These are phyloP conservation scores for Chaetomium fimeti DNA, from an alignment of 495 filamentous ascomycete species.

Conservation along the genomic window DNA sequence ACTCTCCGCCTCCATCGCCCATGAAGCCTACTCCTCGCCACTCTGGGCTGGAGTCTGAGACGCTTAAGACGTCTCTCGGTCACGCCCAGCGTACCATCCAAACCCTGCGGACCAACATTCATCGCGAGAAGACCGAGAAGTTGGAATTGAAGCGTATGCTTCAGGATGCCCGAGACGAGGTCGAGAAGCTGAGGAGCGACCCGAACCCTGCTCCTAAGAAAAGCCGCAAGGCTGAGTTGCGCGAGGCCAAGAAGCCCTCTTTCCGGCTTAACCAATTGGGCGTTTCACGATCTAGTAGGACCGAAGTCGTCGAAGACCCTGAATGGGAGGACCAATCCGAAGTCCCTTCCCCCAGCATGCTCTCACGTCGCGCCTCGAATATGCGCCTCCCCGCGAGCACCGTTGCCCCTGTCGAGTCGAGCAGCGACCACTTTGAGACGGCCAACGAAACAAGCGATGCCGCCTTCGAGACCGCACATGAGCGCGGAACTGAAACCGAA, in stretches of 20 bases:
- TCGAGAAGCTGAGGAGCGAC: conserved; percentile 73
- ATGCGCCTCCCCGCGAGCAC: conserved; percentile 18
- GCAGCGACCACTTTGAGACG: conserved; percentile 73
- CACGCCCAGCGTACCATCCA: conserved; percentile 97
- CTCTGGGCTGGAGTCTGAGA: conserved; percentile 87
- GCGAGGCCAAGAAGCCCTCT: conserved; percentile 71
- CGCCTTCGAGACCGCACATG: conserved; percentile 82
- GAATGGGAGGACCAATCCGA: conserved; percentile 85
- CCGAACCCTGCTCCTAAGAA: conserved; percentile 54
- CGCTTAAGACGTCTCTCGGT: conserved; percentile 84
- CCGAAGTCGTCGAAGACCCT: conserved; percentile 70
- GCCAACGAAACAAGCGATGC: conserved; percentile 82
- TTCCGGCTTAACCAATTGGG: conserved; percentile 71
- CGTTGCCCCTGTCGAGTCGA: conserved; percentile 35
- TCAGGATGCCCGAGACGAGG: conserved; percentile 90
- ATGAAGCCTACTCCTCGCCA: conserved; percentile 89
- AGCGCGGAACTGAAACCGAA: conserved; percentile 82
- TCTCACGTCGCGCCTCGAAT: conserved; percentile 19
- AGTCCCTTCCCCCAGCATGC: conserved; percentile 32
- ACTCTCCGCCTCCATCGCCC: conserved; percentile 86
- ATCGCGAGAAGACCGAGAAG: conserved; percentile 97
- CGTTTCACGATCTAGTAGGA: conserved; percentile 67
- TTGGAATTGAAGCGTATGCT: conserved; percentile 92
- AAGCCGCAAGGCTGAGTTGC: conserved; percentile 68
- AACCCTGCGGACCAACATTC: conserved; percentile 87